phyloP scores from a whole-genome alignment of 2,329 filamentous ascomycete species.

The Teratosphaeriaceae sp. region DNA sequence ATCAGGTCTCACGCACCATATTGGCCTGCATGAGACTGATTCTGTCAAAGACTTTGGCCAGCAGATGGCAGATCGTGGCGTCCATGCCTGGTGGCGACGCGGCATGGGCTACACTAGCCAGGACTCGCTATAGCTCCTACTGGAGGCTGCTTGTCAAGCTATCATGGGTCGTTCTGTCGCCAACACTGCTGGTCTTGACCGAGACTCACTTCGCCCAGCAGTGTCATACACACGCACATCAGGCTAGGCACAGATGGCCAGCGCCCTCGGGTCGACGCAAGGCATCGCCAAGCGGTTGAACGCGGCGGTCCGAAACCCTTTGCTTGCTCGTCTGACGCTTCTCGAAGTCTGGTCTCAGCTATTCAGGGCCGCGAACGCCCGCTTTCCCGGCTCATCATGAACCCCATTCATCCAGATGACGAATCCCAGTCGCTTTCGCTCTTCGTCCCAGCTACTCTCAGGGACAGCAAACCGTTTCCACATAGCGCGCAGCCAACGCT shows the following conservation, averaged over 20 bases:
- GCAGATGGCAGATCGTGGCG: slow-evolving; percentile 53
- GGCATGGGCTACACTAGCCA: slow-evolving; percentile 61
- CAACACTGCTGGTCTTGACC: no score
- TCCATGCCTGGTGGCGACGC: slow-evolving; percentile 60
- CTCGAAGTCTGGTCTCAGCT: no score
- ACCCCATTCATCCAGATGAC: background rate
- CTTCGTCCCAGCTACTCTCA: background rate
- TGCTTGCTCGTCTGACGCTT: no score
- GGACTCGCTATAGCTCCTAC: no score
- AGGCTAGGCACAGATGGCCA: no score
- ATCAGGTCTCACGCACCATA: background rate
- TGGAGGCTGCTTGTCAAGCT: no score
- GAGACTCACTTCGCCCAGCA: no score
- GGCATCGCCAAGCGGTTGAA: no score
- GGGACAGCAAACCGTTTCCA: background rate
- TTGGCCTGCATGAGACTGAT: slow-evolving; percentile 50
- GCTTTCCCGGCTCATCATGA: background rate
- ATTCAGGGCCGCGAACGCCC: background rate
- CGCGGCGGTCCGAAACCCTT: no score
- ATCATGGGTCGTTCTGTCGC: no score
- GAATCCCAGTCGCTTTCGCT: background rate
- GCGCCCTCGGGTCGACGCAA: no score
- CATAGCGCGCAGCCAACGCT: background rate
- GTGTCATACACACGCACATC: no score
- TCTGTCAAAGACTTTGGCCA: slow-evolving; percentile 59